A percentile compares a stretch with the other conserved stretches of the same genome.
Evolutionary conservation across 495 filamentous ascomycete genomes (phyloP).

Genomic region (Penicillium subrubescens): DNA sequence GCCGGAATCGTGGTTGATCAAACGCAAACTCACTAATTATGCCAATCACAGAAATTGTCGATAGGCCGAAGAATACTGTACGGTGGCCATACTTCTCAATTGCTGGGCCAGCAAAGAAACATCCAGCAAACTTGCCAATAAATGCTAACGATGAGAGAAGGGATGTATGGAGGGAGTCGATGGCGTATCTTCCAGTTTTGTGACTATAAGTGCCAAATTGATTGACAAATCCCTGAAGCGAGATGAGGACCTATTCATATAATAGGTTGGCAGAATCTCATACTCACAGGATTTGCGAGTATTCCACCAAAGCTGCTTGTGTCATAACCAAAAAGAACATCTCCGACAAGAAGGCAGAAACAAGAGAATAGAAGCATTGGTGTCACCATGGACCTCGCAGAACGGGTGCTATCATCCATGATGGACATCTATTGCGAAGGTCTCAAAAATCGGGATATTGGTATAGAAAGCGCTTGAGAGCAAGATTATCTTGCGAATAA

Average conservation of each 20-base stretch:
- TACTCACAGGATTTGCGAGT: neutral
- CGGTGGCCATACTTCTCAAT: slow-evolving; percentile 17
- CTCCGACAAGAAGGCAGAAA: slow-evolving; percentile 11
- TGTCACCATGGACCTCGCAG: neutral
- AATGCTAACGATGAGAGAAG: slow-evolving; percentile 11
- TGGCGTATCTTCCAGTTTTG: neutral
- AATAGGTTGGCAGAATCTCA: neutral
- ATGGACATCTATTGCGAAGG: too few relatives aligned
- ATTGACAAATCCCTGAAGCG: neutral
- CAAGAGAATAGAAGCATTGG: slow-evolving; percentile 10
- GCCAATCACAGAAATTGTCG: neutral
- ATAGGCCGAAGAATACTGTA: slow-evolving; percentile 5
- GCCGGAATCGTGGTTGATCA: too few relatives aligned
- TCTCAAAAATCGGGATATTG: neutral
- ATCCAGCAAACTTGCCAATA: slow-evolving; percentile 14
- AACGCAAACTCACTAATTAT: too few relatives aligned
- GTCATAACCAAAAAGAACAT: slow-evolving; percentile 7
- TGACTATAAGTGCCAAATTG: neutral
- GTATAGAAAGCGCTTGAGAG: neutral
- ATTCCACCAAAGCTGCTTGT: slow-evolving; percentile 9
- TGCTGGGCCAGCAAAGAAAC: neutral
- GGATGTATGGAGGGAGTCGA: slow-evolving; percentile 8
- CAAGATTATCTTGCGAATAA: neutral
- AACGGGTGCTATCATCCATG: neutral
- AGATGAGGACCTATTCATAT: neutral